phyloP scores from a whole-genome alignment of 805 yeast genomes.

The Wickerhamiella occidentalis region DNA sequence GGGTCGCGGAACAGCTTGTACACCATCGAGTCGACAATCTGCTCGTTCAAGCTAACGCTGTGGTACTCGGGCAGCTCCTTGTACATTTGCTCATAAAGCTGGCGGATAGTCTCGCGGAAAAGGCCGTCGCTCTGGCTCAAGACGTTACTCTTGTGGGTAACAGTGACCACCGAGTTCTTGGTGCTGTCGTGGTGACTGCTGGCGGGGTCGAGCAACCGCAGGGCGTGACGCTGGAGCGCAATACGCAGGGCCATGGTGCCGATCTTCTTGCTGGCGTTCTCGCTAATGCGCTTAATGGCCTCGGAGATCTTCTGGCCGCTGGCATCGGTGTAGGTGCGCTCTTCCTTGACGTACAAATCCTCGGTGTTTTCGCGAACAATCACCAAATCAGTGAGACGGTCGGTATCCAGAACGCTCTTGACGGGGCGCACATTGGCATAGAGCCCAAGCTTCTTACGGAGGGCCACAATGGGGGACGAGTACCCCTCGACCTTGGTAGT shows the following conservation, averaged over 20 bases:
- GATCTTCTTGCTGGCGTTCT: slow-evolving; percentile 71
- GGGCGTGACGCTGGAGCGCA: slow-evolving; percentile 78
- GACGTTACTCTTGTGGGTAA: slow-evolving; percentile 94
- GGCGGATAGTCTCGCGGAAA: slow-evolving; percentile 76
- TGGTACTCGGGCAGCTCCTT: slow-evolving; percentile 39
- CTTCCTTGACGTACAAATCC: slow-evolving; percentile 93
- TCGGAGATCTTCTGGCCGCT: slow-evolving; percentile 90
- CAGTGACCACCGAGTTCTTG: slow-evolving; percentile 65
- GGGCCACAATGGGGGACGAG: slow-evolving; percentile 97
- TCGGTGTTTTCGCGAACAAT: slow-evolving; percentile 98
- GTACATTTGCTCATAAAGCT: slow-evolving; percentile 35
- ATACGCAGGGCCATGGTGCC: slow-evolving; percentile 87
- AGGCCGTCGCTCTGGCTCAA: slow-evolving; percentile 86
- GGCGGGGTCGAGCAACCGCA: slow-evolving; percentile 41
- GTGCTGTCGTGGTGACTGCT: slow-evolving; percentile 29
- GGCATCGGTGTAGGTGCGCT: slow-evolving; percentile 53
- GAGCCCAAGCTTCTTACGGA: slow-evolving; percentile 86
- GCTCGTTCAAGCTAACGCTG: slow-evolving; percentile 65
- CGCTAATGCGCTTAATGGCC: slow-evolving; percentile 93
- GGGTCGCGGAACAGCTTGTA: slow-evolving; percentile 99
- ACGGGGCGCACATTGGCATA: slow-evolving; percentile 98
- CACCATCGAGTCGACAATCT: slow-evolving; percentile 98
- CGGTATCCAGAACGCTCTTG: slow-evolving; percentile 75
- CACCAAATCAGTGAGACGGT: slow-evolving; percentile 90
- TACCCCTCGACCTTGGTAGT: slow-evolving; percentile 88